Base-by-base conservation (phyloP, 352 stramenopile genomes). In the Hyphochytrium catenoides region DNA sequence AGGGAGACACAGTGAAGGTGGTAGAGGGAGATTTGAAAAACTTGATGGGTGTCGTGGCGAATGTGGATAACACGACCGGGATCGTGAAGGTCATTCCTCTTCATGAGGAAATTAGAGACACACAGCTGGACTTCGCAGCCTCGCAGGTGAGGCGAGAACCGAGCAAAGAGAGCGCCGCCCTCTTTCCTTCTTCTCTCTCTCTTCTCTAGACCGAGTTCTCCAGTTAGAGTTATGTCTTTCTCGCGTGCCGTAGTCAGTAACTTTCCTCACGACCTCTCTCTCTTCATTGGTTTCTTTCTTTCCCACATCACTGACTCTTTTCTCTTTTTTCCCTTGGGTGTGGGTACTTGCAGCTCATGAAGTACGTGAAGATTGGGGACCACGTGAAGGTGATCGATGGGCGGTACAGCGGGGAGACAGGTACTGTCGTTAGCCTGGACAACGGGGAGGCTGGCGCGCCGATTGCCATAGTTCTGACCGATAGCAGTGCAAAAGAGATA, bases 351-450 rank as follows among this genome's bases (percentile, higher is more conserved):
- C 70, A 85, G 40, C 40, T 85, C 33, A 79, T 85, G 60, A 85
- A 85, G 43, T 81, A 78, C 36, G 70, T 85, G 40, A 85, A 85
- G 32, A 26, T 85, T n/a, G 73, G 73, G 26, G 73, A 85, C 43
- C 71, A 86, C 41, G 83, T 88, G 46, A 88, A 88, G 52, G 73
- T 88, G 15, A 60, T 88, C 2, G 84, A 68, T 19, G 73, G 73
- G 3, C 63, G 69, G 25, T 86, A 86, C 50, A 83, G 69, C 3
- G 73, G 73, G 15, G 73, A 86, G 46, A 88, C 73, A 1, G 73
- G 73, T 33, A 86, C 69, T 4, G 72, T 88, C 34, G 73, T 88
- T 14, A 70, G 69, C 22, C 64, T 88, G 12, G 70, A 84, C 29
- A 69, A 85, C n/a, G n/a, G n/a, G 16, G 68, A 57, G 9, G 64